Evolutionary conservation across 148 eudicot genomes (phyloP).

Genomic region (Cornus controversa): DNA sequence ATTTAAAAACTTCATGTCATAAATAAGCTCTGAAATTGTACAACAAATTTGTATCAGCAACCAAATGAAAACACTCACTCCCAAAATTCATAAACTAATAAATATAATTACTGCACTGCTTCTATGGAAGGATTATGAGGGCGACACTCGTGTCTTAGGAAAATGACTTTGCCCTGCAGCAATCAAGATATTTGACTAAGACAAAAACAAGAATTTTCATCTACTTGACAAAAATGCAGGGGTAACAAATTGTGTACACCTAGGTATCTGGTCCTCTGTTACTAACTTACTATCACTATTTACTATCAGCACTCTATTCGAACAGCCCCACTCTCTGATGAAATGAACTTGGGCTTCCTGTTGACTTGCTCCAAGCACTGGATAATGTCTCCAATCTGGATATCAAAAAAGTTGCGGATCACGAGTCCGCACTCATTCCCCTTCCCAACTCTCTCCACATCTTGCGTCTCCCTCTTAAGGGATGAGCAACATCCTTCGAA

Average conservation of each 20-base stretch:
- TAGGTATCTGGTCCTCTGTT: too few relatives aligned
- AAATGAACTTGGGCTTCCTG: slow-evolving; percentile 85
- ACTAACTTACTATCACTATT: too few relatives aligned
- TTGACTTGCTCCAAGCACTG: slow-evolving; percentile 79
- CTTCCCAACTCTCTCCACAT: slow-evolving; percentile 66
- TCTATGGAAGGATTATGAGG: not conserved
- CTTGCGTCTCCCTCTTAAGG: slow-evolving; percentile 80
- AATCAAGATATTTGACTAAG: too few relatives aligned
- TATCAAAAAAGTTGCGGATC: slow-evolving; percentile 54
- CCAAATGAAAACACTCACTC: not conserved
- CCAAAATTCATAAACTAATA: not conserved
- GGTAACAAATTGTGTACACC: not conserved
- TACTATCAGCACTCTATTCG: slow-evolving; percentile 71
- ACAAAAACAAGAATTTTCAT: too few relatives aligned
- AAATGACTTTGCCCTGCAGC: too few relatives aligned
- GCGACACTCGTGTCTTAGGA: not conserved
- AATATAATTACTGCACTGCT: too few relatives aligned
- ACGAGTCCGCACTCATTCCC: slow-evolving; percentile 93
- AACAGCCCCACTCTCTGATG: slow-evolving; percentile 87
- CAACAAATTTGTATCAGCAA: not conserved
- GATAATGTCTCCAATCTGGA: slow-evolving; percentile 76
- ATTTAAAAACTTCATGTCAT: too few relatives aligned
- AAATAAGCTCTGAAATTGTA: not conserved
- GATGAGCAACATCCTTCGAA: slow-evolving; percentile 82
- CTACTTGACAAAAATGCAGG: too few relatives aligned